Base-by-base conservation (phyloP, 1,284 basidiomycete species). In the Sanguinoderma infundibulare region DNA sequence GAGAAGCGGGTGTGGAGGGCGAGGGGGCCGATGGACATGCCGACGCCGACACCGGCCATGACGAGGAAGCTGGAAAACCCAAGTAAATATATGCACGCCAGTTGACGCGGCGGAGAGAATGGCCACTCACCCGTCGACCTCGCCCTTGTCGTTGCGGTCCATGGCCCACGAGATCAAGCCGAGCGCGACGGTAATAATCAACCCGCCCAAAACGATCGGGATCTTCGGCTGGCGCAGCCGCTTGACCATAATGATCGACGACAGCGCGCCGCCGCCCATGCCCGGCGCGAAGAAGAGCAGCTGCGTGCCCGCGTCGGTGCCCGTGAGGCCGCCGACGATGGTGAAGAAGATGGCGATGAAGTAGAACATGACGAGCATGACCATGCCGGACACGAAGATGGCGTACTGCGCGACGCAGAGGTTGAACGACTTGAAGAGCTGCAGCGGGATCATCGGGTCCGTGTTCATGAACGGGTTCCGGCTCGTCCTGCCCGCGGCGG, bases 331-430 rank as follows among this genome's bases (percentile, higher is more conserved):
- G 34, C 70, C 71, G 10, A 81, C 83, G 54, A 83, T 74, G 7
- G 77, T 76, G 69, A 81, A 78, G 70, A 82, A 83, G 53, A 84
- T 81, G 0, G 83, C 76, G 49, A 84, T 74, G 61, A 83, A 84
- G 67, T 83, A 84, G 69, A 83, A 82, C 74, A 81, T 78, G 55
- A 81, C 82, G 60, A 84, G 74, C 77, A 79, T 80, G 61, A 84
- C 75, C 69, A 83, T 79, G 9, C 83, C 82, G 1, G 73, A 73
- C 6, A 78, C 74, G 53, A 81, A 77, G 17, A 75, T 74, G 17
- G 67, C 75, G 58, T 74, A 79, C 63, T 75, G 75, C 35, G 74
- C 73, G 5, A 77, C 74, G 57, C 75, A 77, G 38, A 81, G 67
- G 62, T 83, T 76, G 38, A 72, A 73, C 50, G 74, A 71, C 10